Evolutionary conservation across 441 rosid species (phyloP).

Genomic region (Macaranga tanarius): DNA sequence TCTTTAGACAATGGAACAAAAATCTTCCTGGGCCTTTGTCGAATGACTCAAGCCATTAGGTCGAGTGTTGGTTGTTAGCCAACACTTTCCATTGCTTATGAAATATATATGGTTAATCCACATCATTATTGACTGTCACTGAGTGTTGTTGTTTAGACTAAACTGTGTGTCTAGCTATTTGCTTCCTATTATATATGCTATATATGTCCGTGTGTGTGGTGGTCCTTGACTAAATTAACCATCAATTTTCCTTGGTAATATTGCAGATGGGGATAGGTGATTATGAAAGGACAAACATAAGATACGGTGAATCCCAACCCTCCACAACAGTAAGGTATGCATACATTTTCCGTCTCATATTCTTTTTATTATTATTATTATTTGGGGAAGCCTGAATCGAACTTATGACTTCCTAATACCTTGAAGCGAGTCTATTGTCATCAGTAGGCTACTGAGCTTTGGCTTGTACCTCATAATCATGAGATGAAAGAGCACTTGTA

Average conservation of each 20-base stretch:
- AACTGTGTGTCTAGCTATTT: background rate
- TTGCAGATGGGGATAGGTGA: constrained; percentile 63
- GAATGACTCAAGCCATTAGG: background rate
- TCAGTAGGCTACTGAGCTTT: no score
- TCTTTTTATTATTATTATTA: background rate
- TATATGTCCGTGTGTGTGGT: background rate
- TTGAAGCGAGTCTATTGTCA: no score
- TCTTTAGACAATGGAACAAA: background rate
- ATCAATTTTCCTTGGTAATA: background rate
- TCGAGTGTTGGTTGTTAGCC: constrained; percentile 2
- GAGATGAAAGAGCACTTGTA: background rate
- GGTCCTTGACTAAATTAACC: background rate
- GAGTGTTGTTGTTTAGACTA: background rate
- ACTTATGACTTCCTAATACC: no score
- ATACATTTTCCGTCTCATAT: background rate
- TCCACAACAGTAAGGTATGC: constrained; percentile 40
- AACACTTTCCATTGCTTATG: background rate
- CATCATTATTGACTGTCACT: background rate
- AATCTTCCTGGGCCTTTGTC: background rate
- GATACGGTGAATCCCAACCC: constrained; percentile 51
- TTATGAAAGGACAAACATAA: constrained; percentile 57
- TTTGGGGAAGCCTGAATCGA: no score
- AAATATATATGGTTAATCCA: background rate
- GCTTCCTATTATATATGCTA: background rate
- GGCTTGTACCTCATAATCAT: background rate